Evolutionary conservation across 2,329 filamentous ascomycete species (phyloP), one percentile per base, ranked within the genome.

Genomic region (Teratosphaeria epicoccoides): DNA sequence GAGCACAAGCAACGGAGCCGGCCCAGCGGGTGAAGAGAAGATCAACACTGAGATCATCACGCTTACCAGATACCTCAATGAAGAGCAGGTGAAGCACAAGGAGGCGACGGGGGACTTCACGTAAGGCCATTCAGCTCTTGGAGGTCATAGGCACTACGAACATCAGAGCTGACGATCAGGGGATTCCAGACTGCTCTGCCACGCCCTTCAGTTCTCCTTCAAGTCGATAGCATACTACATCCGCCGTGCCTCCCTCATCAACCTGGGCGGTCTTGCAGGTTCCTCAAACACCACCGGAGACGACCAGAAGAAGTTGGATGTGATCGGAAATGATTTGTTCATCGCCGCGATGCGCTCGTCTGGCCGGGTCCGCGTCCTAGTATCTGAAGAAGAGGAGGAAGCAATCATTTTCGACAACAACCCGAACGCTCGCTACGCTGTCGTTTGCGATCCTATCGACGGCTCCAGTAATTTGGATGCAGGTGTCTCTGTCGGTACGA

Each of bases 181-280:
- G 3, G 22, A 12, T 33, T 37, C 40, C 64, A 96, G 90, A 64
- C 81, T 98, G 49, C 82, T 98, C 54, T 96, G 89, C 79, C 93
- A 98, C 70, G 90, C 93, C 55, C 86, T 98, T 54, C 93, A 97
- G 73, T 98, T 97, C 78, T 91, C 93, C 59, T 98, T 98, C 85
- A 98, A 98, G 78, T 95, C 88, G 60, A 98, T 98, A 71, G 88
- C 93, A 63, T 95, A 97, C 79, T 98, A 96, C 78, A 98, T 98
- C 72, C 90, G 91, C 65, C 85, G 93, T 70, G 89, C 91, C 29
- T 91, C 88, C 23, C 77, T 98, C 59, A 91, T 97, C 75, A 65
- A 77, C 73, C 82, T 98, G 56, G 94, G 88, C 49, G 93, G 93
- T 55, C 83, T 98, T 47, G 93, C 93, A 56, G 93, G 93, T 54